Evolutionary conservation across 2,329 filamentous ascomycete species (phyloP), one percentile per base, ranked within the genome.

Genomic region (Hirsutella minnesotensis): DNA sequence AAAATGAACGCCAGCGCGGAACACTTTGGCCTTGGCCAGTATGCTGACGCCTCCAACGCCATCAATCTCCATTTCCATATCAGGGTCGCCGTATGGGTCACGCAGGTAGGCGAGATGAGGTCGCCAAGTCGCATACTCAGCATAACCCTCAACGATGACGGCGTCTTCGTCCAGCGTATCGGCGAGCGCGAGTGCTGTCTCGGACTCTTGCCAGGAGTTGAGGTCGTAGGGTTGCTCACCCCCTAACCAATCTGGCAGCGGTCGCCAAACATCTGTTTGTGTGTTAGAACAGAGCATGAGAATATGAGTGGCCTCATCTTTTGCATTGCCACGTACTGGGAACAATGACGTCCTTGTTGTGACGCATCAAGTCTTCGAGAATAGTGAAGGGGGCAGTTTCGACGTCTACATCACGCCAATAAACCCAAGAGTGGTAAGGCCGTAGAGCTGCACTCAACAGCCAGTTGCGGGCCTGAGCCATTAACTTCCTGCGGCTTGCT

Each of bases 61-160:
- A 54, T 98, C 92, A 53, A 98, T 90, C 56, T 98, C 92, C 92
- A 98, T 96, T 61, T 98, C 92, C 83, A 96, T 95, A 59, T 98
- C 92, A 18, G 90, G 90, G 58, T 98, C 92, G 33, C 92, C 92
- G 56, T 94, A 96, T 2, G 92, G 92, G 59, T 98, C 92, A 46
- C 92, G 83, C 8, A 98, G 77, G 60, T 98, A 98, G 35, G 92
- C 92, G 56, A 98, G 72, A 73, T 98, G 92, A 35, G 92, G 92
- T 50, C 92, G 76, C 92, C 92, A 98, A 1, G 92, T 98, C 18
- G 92, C 92, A 61, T 98, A 98, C 67, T 98, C 92, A 46, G 92
- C 92, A 58, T 98, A 98, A 16, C 92, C 92, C 64, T 98, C 92
- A 4, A 98, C 92, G 64, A 98, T 98, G 33, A 98, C 92, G 4